phyloP scores from a whole-genome alignment of 768 basidiomycete genomes.

The Mycena polygramma region DNA sequence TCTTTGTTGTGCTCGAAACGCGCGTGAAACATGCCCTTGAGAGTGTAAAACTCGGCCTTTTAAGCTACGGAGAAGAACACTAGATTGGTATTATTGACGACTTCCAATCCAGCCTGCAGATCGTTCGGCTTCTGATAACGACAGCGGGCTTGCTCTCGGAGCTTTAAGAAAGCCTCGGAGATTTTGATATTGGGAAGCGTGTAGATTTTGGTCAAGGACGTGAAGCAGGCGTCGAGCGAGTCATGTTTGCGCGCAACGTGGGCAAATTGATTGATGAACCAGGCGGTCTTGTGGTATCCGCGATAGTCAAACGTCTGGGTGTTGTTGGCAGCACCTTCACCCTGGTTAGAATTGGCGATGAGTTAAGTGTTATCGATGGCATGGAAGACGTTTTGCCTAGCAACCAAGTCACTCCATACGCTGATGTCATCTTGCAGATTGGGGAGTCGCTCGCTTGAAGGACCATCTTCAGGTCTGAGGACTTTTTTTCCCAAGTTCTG shows the following conservation, averaged over 20 bases:
- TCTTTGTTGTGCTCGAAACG: constrained; percentile 89
- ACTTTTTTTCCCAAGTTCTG: constrained; percentile 95
- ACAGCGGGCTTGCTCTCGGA: constrained; percentile 97
- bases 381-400: constrained; percentile 96
- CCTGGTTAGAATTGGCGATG: constrained; percentile 71
- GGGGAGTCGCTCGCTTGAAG: constrained; percentile 96
- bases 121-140: constrained; percentile 97
- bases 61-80: constrained; percentile 96
- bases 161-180: constrained; percentile 98
- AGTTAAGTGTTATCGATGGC: constrained; percentile 97
- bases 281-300: constrained; percentile 98
- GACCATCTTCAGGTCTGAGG: constrained; percentile 95
- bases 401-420: constrained; percentile 99
- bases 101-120: constrained; percentile 93
- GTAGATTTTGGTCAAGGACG: constrained; percentile 96
- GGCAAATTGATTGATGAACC: constrained; percentile 99
- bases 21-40: constrained; percentile 99
- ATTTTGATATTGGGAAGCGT: constrained; percentile 99
- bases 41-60: constrained; percentile 98
- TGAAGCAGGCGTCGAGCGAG: constrained; percentile 95
- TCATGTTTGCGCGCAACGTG: constrained; percentile 99
- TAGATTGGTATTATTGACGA: constrained; percentile 99
- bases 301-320: constrained; percentile 91
- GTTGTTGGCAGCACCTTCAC: constrained; percentile 64
- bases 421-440: constrained; percentile 98